These are phyloP conservation scores for Calamus simplicifolius DNA, from an alignment of 176 grass and related monocot species.

Conservation along the genomic window DNA sequence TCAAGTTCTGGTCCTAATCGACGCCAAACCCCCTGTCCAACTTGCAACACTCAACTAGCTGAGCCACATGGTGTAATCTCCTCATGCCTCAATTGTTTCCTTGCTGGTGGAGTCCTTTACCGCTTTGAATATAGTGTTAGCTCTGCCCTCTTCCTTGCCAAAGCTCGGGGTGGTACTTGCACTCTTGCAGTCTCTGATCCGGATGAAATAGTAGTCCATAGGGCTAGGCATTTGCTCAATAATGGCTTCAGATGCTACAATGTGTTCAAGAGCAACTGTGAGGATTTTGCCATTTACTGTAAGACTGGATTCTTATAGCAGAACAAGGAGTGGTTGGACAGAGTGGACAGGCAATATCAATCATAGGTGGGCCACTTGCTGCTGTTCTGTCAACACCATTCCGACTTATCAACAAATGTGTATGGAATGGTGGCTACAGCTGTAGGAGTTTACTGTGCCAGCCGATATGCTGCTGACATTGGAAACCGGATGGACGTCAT, in stretches of 20 bases:
- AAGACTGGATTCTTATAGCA: slow-evolving; percentile 59
- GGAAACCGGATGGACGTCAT: slow-evolving; percentile 6
- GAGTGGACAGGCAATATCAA: slow-evolving; percentile 42
- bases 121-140: slow-evolving; percentile 56
- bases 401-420: slow-evolving; percentile 15
- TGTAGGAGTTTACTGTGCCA: slow-evolving; percentile 23
- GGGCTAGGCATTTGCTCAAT: slow-evolving; percentile 41
- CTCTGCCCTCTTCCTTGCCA: slow-evolving; percentile 47
- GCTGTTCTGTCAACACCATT: slow-evolving; percentile 13
- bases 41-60: slow-evolving; percentile 18
- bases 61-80: slow-evolving; percentile 26
- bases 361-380: slow-evolving; percentile 18
- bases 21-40: slow-evolving; percentile 22
- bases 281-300: slow-evolving; percentile 78
- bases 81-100: slow-evolving; percentile 64
- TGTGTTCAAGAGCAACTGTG: slow-evolving; percentile 71
- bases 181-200: slow-evolving; percentile 42
- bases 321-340: slow-evolving; percentile 43
- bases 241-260: slow-evolving; percentile 69
- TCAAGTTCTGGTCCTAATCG: slow-evolving; percentile 36
- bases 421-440: slow-evolving; percentile 21
- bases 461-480: slow-evolving; percentile 16
- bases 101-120: slow-evolving; percentile 50
- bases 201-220: slow-evolving; percentile 24
- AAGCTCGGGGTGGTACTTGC: slow-evolving; percentile 64